Base-by-base conservation (phyloP, 2,329 filamentous ascomycete genomes). In the Arthrobotrys musiformis region DNA sequence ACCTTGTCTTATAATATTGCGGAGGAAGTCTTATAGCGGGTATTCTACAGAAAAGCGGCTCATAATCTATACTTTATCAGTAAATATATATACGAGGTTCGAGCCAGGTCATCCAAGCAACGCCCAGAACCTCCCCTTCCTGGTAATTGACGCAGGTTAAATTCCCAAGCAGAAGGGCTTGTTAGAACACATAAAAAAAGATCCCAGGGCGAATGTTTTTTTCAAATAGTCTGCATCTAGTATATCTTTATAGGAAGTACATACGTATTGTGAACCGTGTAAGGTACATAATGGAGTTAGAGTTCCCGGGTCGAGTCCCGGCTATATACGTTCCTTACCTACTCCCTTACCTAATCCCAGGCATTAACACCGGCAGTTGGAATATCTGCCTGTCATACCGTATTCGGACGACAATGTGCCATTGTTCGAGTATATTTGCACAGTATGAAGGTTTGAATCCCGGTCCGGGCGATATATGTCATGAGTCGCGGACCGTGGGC, bases 61-160 rank as follows among this genome's bases (percentile, higher is more conserved):
- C 11, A 56, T 56, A 35, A 28, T 9, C 19, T 33, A n/a, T n/a
- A n/a, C n/a, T n/a, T n/a, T n/a, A n/a, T n/a, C n/a, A n/a, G n/a
- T n/a, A n/a, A n/a, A n/a, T n/a, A n/a, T 11, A 56, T 58, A 58
- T 58, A 58, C 52, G 33, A 58, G 19, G 19, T 24, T 24, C 17
- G 40, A 54, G 19, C 26, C 30, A 58, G 52, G 52, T 13, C 30
- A n/a, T 13, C 52, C 11, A 40, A 37, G 15, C 6, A 22, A 15
- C 28, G 52, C 30, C 33, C 33, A 40, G 33, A 58, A 33, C 33
- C 9, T n/a, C 30, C 4, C 26, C 33, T 58, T 40, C 54, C 54
- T 58, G 19, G 54, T 58, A 58, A 58, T 58, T 58, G n/a, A 26
- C 54, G 30, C 54, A 58, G 33, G 33, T 24, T 58, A 58, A 58